Base-by-base conservation (phyloP, 2,329 filamentous ascomycete genomes). In the Huntiella moniliformis region DNA sequence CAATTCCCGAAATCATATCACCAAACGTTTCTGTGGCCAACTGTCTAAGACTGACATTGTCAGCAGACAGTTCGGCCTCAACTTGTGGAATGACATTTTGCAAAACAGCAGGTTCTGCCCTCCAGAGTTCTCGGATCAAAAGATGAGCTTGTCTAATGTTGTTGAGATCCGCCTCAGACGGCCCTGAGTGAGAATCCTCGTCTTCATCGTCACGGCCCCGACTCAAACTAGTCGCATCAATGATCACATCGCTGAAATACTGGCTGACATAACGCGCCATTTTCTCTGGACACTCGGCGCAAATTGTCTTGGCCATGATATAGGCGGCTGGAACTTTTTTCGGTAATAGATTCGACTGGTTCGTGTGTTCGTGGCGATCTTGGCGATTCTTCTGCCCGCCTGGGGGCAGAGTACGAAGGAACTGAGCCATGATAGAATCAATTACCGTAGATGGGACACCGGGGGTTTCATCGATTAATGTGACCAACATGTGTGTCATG, bases 201-300 rank as follows among this genome's bases (percentile, higher is more conserved):
- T 67, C 71, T 15, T 80, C 78, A 18, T 73, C 73, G 35, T 78
- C 77, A 17, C 74, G 74, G 13, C 68, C 66, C 35, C 70, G 71
- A 46, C 69, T 66, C 39, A 74, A 69, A 10, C 67, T 74, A 34
- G 78, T 86, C 3, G 86, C 82, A 57, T 95, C 86, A 51, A 96
- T 77, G 48, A 98, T 92, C 44, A 96, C 86, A 47, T 93, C 86
- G 61, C 86, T 93, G 60, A 98, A 98, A 60, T 96, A 98, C 56
- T 93, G 86, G 53, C 85, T 88, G 47, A 96, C 80, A 53, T 92
- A 85, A 51, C 86, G 80, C 1, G 85, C 80, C 88, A 98, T 95
- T 61, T 92, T 92, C 54, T 95, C 88, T 1, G 83, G 77, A 54
- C 79, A 92, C 13, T 74, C 74, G 55, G 86, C 91, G 65, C 91